Conservation (phyloP, 768 basidiomycete species). For the Hortiboletus flavorubellus region DNA sequence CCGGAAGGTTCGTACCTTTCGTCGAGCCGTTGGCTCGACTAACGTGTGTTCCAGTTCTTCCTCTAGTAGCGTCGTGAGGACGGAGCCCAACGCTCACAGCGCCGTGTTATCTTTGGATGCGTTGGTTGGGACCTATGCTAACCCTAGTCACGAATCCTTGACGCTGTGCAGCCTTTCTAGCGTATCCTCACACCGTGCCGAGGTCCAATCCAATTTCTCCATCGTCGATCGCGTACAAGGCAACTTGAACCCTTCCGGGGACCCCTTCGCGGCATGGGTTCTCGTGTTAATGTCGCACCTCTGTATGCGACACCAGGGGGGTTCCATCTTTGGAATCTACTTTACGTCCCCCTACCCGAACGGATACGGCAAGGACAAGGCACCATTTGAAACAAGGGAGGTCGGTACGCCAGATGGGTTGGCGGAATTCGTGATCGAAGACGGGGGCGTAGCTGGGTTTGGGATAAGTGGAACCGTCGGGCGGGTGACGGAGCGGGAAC, state of each 20-base stretch:
- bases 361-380: constrained; percentile 37
- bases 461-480: constrained; percentile 19
- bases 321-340: constrained; percentile 18
- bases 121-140: constrained; percentile 36
- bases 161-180: constrained; percentile 34
- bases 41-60: background rate
- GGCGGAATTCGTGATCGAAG: constrained; percentile 26
- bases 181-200: constrained; percentile 20
- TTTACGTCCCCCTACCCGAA: constrained; percentile 32
- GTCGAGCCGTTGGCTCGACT: background rate
- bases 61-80: background rate
- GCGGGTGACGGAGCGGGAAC: constrained; percentile 20
- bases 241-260: background rate
- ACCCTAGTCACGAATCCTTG: constrained; percentile 37
- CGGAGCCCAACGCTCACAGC: background rate
- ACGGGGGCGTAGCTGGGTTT: constrained; percentile 30
- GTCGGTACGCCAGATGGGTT: background rate
- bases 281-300: constrained; percentile 39
- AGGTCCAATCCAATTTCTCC: constrained; percentile 29
- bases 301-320: constrained; percentile 24
- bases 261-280: constrained; percentile 33
- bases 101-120: constrained; percentile 15
- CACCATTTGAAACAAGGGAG: constrained; percentile 28
- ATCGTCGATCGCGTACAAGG: constrained; percentile 19
- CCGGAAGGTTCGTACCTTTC: constrained; percentile 4